Evolutionary conservation across 2,329 filamentous ascomycete genomes (phyloP).

Genomic region (Verticillium klebahnii): DNA sequence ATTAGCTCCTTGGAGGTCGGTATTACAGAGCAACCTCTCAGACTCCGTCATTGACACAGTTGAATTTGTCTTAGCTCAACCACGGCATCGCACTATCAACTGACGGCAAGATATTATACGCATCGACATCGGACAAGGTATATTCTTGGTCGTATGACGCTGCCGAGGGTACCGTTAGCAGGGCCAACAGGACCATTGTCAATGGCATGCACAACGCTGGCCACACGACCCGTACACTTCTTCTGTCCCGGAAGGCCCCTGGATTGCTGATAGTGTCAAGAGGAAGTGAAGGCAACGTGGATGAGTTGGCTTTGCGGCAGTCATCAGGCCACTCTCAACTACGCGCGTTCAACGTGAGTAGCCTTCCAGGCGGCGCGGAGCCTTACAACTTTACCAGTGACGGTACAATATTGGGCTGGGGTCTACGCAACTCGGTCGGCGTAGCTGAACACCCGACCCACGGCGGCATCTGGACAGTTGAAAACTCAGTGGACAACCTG

Average conservation of each 20-base stretch:
- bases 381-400: constrained; percentile 37
- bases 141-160: constrained; percentile 59
- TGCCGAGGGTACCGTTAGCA: constrained; percentile 34
- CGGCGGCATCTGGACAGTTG: constrained; percentile 51
- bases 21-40: neutral
- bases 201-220: constrained; percentile 49
- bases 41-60: neutral
- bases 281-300: constrained; percentile 56
- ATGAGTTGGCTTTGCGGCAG: constrained; percentile 41
- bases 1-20: constrained; percentile 1
- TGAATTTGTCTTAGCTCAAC: constrained; percentile 31
- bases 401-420: constrained; percentile 52
- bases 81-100: constrained; percentile 36
- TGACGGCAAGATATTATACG: constrained; percentile 38
- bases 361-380: neutral
- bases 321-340: constrained; percentile 55
- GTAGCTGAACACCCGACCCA: constrained; percentile 52
- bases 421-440: constrained; percentile 65
- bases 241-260: constrained; percentile 46
- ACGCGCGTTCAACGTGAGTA: constrained; percentile 38
- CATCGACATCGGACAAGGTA: constrained; percentile 47
- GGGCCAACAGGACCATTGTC: constrained; percentile 43
- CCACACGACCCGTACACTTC: constrained; percentile 59
- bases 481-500: constrained; percentile 63
- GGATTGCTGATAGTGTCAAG: constrained; percentile 57